A percentile compares a stretch with the other conserved stretches of the same genome.
Evolutionary conservation across 2,329 filamentous ascomycete species (phyloP).

Genomic region (Zymoseptoria brevis): DNA sequence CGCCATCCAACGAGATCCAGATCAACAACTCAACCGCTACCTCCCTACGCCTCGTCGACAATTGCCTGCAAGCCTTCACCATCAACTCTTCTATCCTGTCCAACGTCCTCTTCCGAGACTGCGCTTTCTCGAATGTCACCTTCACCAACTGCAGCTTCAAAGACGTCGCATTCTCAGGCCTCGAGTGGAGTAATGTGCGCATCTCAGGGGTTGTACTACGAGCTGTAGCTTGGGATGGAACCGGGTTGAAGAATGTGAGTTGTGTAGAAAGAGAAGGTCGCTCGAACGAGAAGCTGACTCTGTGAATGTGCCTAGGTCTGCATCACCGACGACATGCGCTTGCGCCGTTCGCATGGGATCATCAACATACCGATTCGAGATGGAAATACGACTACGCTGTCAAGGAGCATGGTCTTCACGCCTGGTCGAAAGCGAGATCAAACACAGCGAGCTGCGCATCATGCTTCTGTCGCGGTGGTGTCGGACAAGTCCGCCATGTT

Average conservation of each 20-base stretch:
- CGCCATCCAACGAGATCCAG: background rate
- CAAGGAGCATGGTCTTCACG: background rate
- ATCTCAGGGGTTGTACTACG: slow-evolving; percentile 3
- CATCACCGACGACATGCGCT: background rate
- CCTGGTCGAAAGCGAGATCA: background rate
- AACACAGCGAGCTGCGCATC: slow-evolving; percentile 1
- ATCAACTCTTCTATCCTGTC: slow-evolving; percentile 1
- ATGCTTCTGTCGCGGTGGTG: background rate
- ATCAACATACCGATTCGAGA: background rate
- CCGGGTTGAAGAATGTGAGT: slow-evolving; percentile 3
- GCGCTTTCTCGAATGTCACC: slow-evolving; percentile 4
- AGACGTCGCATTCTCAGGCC: slow-evolving; percentile 5
- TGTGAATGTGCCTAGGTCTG: background rate
- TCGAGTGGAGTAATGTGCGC: slow-evolving; percentile 4
- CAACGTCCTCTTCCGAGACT: slow-evolving; percentile 5
- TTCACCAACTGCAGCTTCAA: slow-evolving; percentile 7
- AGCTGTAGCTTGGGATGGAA: slow-evolving; percentile 1
- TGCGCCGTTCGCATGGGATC: background rate
- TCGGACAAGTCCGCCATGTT: background rate
- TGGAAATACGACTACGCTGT: background rate
- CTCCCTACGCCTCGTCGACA: slow-evolving; percentile 4
- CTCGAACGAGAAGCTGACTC: background rate
- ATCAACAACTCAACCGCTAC: background rate
- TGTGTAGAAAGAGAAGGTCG: no score
- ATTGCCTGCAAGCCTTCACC: slow-evolving; percentile 6